These are phyloP conservation scores for Capsella rubella DNA, from an alignment of 441 rosid genomes.

Conservation along the genomic window DNA sequence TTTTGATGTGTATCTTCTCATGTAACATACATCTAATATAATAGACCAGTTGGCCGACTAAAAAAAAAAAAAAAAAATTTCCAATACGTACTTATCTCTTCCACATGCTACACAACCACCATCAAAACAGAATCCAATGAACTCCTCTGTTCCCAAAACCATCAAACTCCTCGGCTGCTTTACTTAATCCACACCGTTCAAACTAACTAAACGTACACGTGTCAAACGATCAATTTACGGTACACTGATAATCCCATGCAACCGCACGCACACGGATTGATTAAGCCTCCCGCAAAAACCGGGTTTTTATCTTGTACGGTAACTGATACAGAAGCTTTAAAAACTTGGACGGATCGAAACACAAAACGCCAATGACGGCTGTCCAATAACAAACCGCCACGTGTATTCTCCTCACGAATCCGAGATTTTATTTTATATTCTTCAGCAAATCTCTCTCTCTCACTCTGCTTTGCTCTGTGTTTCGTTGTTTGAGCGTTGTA, in stretches of 20 bases:
- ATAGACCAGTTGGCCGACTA: too few relatives aligned
- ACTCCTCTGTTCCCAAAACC: not conserved
- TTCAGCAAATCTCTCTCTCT: not conserved
- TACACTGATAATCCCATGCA: not conserved
- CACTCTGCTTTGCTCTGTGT: not conserved
- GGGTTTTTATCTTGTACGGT: not conserved
- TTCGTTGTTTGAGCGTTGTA: not conserved
- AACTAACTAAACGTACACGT: not conserved
- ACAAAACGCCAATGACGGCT: slow-evolving; percentile 34
- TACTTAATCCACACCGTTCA: not conserved
- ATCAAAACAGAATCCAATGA: slow-evolving; percentile 10
- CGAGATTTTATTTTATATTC: slow-evolving; percentile 5
- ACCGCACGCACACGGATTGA: not conserved
- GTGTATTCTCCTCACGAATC: not conserved
- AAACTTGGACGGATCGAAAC: slow-evolving; percentile 7
- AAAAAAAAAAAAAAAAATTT: too few relatives aligned
- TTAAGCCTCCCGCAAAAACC: not conserved
- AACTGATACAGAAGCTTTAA: not conserved
- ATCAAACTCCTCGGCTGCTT: not conserved
- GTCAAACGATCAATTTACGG: not conserved
- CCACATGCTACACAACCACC: not conserved
- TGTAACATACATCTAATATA: too few relatives aligned
- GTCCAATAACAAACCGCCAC: slow-evolving; percentile 1
- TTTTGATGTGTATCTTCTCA: too few relatives aligned
- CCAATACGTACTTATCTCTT: not conserved